Evolutionary conservation across 2,329 filamentous ascomycete species (phyloP).

Genomic region (Neofusicoccum cordaticola): DNA sequence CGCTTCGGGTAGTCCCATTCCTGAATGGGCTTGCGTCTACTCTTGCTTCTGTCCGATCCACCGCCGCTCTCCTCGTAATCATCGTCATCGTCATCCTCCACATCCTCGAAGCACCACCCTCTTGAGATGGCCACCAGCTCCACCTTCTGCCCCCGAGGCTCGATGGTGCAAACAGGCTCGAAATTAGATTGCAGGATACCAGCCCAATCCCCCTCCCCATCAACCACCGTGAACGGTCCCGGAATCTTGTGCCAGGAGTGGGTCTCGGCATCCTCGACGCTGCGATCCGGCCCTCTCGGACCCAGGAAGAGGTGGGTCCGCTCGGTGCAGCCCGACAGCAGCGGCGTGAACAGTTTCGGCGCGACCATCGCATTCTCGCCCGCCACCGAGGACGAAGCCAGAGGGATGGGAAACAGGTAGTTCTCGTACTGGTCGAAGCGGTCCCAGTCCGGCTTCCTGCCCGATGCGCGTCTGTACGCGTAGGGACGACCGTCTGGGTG

Average conservation of each 20-base stretch:
- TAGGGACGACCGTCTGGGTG: not conserved
- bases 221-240: slow-evolving; percentile 2
- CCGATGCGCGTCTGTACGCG: not conserved
- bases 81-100: not conserved
- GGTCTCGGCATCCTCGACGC: not conserved
- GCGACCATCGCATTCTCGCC: not conserved
- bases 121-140: slow-evolving; percentile 1
- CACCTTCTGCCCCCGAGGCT: not conserved
- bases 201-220: not conserved
- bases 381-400: not conserved
- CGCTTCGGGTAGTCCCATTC: slow-evolving; percentile 12
- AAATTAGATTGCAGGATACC: slow-evolving; percentile 7
- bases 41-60: not conserved
- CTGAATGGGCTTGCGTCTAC: slow-evolving; percentile 2
- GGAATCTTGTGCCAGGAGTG: not conserved
- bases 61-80: not conserved
- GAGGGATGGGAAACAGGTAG: not conserved
- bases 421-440: not conserved
- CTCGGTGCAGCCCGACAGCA: not conserved
- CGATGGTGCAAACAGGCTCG: not conserved
- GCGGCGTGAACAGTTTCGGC: not conserved
- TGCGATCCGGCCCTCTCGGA: not conserved
- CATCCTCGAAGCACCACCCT: slow-evolving; percentile 6
- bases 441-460: not conserved
- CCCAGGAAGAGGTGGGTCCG: not conserved